These are phyloP conservation scores for Trichoderma reesei DNA, from an alignment of 495 filamentous ascomycete genomes.

Conservation along the genomic window DNA sequence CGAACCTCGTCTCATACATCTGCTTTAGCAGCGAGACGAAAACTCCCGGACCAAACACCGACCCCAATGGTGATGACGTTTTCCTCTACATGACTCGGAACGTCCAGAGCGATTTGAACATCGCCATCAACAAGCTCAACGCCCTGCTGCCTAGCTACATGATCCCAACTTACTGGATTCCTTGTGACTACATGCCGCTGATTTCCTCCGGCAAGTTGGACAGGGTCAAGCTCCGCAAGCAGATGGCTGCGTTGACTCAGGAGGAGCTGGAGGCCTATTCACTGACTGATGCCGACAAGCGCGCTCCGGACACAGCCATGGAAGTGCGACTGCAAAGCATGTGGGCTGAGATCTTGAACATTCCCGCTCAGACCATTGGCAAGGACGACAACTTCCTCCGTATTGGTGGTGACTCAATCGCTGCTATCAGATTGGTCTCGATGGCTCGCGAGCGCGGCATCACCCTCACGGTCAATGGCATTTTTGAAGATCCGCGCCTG, in stretches of 20 bases:
- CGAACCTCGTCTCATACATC: constrained; percentile 31
- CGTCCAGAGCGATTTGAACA: not conserved
- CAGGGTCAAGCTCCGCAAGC: constrained; percentile 35
- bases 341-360: not conserved
- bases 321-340: not conserved
- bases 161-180: constrained; percentile 15
- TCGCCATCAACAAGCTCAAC: not conserved
- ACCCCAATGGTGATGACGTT: not conserved
- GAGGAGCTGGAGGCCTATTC: constrained; percentile 29
- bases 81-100: not conserved
- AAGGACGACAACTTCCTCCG: constrained; percentile 44
- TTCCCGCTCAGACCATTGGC: constrained; percentile 21
- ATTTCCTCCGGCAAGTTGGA: constrained; percentile 47
- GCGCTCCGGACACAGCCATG: not conserved
- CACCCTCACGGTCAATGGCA: not conserved
- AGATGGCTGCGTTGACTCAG: constrained; percentile 28
- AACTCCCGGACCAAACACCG: not conserved
- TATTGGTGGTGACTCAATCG: constrained; percentile 8
- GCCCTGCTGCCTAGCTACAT: constrained; percentile 14
- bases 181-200: constrained; percentile 6
- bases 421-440: constrained; percentile 3
- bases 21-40: constrained; percentile 10
- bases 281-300: constrained; percentile 17
- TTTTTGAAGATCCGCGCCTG: constrained; percentile 2
- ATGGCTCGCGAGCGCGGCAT: not conserved